These are phyloP conservation scores for Symmetrospora coprosmae DNA, from an alignment of 768 basidiomycete species.

Conservation along the genomic window DNA sequence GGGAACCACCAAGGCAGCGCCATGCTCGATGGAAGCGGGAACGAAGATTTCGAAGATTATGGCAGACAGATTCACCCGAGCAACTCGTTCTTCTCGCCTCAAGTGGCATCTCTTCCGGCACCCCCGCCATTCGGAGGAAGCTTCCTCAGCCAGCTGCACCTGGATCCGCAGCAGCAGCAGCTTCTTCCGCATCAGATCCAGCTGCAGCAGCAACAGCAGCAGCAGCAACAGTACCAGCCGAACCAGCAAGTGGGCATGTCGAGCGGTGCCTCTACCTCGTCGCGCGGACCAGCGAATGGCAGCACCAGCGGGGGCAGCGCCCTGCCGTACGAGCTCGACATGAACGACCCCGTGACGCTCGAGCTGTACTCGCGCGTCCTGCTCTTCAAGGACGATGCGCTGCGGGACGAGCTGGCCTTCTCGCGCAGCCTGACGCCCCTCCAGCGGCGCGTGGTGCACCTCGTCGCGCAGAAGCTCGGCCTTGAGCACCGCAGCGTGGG, in stretches of 20 bases:
- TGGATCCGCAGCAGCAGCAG: constrained; percentile 14
- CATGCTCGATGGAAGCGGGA: too few species aligned
- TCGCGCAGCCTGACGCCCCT: constrained; percentile 70
- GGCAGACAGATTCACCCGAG: too few species aligned
- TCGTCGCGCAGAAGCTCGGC: constrained; percentile 90
- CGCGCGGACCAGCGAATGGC: neutral
- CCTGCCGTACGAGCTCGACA: constrained; percentile 55
- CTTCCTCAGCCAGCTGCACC: too few species aligned
- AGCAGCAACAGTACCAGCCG: neutral
- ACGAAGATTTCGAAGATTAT: too few species aligned
- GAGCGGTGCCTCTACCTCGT: constrained; percentile 15
- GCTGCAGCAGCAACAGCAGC: neutral
- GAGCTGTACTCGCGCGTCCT: constrained; percentile 95
- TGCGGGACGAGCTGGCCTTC: constrained; percentile 95
- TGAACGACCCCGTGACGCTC: constrained; percentile 87
- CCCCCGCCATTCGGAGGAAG: neutral
- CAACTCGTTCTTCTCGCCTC: neutral
- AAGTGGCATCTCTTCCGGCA: neutral
- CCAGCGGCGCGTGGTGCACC: constrained; percentile 81
- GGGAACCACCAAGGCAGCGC: too few species aligned
- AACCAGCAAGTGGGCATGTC: neutral
- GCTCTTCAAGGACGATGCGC: constrained; percentile 91
- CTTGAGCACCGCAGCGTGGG: constrained; percentile 89
- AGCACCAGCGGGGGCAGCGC: neutral
- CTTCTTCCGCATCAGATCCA: constrained; percentile 7